Evolutionary conservation across 805 yeast genomes (phyloP).

Genomic region (Kuraishia molischiana): DNA sequence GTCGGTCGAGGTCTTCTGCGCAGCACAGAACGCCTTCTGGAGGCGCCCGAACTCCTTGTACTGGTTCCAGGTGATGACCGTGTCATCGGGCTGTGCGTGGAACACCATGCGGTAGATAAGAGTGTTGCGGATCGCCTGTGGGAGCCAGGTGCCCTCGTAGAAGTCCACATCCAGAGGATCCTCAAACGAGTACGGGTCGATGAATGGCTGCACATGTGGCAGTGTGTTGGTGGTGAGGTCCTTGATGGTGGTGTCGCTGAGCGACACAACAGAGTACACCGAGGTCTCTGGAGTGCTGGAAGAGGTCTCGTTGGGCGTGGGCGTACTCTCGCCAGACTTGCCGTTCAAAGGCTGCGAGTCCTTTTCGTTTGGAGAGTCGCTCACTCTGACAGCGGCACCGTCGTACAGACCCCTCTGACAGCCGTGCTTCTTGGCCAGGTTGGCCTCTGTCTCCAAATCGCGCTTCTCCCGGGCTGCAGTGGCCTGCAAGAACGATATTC

Average conservation of each 20-base stretch:
- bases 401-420: background rate
- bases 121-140: conserved; percentile 77
- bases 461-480: conserved; percentile 42
- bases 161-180: conserved; percentile 84
- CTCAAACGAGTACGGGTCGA: conserved; percentile 82
- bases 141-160: conserved; percentile 79
- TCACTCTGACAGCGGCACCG: background rate
- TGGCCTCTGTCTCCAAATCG: conserved; percentile 27
- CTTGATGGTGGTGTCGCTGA: conserved; percentile 32
- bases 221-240: conserved; percentile 24
- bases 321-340: background rate
- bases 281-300: background rate
- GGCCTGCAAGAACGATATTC: conserved; percentile 61
- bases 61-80: conserved; percentile 83
- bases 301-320: background rate
- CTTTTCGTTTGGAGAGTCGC: background rate
- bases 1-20: conserved; percentile 9
- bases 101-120: conserved; percentile 73
- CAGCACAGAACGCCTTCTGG: conserved; percentile 43
- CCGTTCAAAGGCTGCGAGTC: background rate
- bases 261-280: conserved; percentile 16
- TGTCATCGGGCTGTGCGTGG: conserved; percentile 92
- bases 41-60: conserved; percentile 64
- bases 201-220: conserved; percentile 32
- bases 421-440: conserved; percentile 2